phyloP scores from a whole-genome alignment of 2,329 filamentous ascomycete genomes.

The Colletotrichum cordylinicola region DNA sequence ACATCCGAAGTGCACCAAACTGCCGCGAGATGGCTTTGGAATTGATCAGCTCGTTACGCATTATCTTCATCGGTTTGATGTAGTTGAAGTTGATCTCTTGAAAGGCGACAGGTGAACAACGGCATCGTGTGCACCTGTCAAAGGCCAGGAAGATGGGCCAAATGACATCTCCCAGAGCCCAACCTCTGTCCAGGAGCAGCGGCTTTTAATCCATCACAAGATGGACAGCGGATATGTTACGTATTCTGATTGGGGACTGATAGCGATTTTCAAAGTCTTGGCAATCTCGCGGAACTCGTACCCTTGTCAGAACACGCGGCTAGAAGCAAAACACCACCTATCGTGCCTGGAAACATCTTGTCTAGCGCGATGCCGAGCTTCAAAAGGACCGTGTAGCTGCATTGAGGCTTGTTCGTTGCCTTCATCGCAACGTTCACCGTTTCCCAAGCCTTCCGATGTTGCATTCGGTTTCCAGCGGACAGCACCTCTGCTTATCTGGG shows the following conservation, averaged over 20 bases:
- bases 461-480: background rate
- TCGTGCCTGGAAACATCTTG: background rate
- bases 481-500: constrained; percentile 2
- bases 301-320: background rate
- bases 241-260: background rate
- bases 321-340: background rate
- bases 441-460: background rate
- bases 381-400: background rate
- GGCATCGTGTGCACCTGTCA: background rate
- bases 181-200: background rate
- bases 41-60: background rate
- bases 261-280: background rate
- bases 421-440: background rate
- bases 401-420: background rate
- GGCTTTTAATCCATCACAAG: background rate
- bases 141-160: background rate
- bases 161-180: background rate
- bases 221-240: background rate
- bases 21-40: background rate
- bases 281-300: background rate
- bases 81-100: background rate
- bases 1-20: rapidly evolving
- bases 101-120: background rate
- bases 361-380: background rate
- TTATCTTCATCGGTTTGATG: background rate